phyloP scores from a whole-genome alignment of 2,329 filamentous ascomycete species.

The Curvularia spicifera region DNA sequence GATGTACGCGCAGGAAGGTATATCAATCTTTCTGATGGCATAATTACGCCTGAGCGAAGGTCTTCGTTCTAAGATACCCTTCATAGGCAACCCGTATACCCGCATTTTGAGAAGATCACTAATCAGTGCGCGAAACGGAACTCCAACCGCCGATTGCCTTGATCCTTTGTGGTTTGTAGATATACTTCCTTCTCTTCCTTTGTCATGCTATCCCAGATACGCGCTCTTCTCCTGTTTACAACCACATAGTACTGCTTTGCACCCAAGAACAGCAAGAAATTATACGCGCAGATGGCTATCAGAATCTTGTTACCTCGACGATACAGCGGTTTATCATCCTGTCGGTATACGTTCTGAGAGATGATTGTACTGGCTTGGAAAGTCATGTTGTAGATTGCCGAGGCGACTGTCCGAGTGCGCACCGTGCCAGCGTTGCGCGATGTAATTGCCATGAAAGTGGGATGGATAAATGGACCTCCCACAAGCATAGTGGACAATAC shows the following conservation, averaged over 20 bases:
- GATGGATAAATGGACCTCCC: constrained; percentile 53
- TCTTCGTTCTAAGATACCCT: background rate
- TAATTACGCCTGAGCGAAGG: too few relatives aligned
- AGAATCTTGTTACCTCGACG: constrained; percentile 61
- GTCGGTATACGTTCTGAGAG: constrained; percentile 58
- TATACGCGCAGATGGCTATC: constrained; percentile 58
- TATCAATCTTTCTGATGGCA: too few relatives aligned
- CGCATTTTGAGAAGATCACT: background rate
- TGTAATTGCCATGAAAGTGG: constrained; percentile 53
- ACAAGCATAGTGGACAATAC: constrained; percentile 50
- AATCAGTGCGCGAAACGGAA: constrained; percentile 5
- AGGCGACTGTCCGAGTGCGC: constrained; percentile 52
- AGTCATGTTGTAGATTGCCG: constrained; percentile 53
- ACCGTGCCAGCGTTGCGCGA: constrained; percentile 53
- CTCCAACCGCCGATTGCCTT: constrained; percentile 48
- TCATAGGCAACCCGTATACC: background rate
- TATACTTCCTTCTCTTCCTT: constrained; percentile 46
- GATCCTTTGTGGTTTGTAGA: constrained; percentile 45
- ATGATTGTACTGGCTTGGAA: constrained; percentile 45
- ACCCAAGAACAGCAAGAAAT: constrained; percentile 58
- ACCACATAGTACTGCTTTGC: constrained; percentile 62
- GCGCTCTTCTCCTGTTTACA: constrained; percentile 54
- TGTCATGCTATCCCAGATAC: constrained; percentile 43
- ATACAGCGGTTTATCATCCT: constrained; percentile 60
- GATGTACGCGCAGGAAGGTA: too few relatives aligned